Evolutionary conservation across 1,284 basidiomycete species (phyloP).

Genomic region (Ceratobasidium sp.): DNA sequence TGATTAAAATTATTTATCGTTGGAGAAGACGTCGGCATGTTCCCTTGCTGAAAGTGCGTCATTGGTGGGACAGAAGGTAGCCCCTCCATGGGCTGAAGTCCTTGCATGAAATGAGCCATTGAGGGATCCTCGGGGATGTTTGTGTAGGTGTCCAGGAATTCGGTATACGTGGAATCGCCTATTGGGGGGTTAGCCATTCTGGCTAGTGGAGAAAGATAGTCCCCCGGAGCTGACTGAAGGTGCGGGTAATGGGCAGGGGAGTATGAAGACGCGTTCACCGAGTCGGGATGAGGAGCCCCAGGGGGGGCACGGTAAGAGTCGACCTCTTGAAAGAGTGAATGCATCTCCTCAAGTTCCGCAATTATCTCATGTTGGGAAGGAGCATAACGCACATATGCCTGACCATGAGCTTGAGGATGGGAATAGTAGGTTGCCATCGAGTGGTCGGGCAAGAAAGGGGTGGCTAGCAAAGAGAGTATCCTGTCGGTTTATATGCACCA

Average conservation of each 20-base stretch:
- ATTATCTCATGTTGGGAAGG: background rate
- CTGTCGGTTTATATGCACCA: background rate
- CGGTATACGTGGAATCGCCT: no score
- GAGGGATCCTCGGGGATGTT: no score
- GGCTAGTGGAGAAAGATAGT: no score
- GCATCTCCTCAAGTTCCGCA: background rate
- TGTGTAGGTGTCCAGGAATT: no score
- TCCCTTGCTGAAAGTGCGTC: background rate
- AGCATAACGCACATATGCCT: background rate
- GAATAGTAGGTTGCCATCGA: background rate
- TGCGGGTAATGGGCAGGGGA: background rate
- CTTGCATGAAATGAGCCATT: no score
- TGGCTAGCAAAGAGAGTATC: background rate
- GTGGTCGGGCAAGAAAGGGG: no score
- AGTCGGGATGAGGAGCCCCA: background rate
- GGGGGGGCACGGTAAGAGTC: background rate
- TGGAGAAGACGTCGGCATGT: background rate
- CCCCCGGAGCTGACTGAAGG: no score
- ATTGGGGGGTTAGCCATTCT: no score
- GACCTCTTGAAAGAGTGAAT: background rate
- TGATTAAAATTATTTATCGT: background rate
- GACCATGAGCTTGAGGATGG: background rate
- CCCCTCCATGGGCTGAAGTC: no score
- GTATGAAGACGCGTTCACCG: background rate
- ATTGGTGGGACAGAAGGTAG: background rate